Base-by-base conservation (phyloP, 257 asterid species). In the Jaltomata sinuosa region DNA sequence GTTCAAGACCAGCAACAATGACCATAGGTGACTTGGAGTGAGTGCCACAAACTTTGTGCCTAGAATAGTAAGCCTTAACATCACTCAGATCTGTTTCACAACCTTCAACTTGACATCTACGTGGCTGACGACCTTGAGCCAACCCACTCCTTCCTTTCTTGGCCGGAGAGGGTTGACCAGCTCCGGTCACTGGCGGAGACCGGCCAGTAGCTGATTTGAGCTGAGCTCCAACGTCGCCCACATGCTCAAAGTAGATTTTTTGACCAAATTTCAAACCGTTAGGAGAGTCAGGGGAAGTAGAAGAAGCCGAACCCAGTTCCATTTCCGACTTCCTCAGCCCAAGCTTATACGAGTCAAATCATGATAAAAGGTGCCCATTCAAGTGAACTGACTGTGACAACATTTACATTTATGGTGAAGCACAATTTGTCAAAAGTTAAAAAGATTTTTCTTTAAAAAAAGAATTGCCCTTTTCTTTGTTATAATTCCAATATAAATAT, bases 91-190 rank as follows among this genome's bases (percentile, higher is more conserved):
- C 99, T 90, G 88, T 84, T 67, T 85, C 76, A 82, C 99, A 96
- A 2, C 99, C 99, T 91, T 94, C 97, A 87, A 96, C 99, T 85
- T 93, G 99, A 67, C 99, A 96, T 86, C 92, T 87, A 3, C 96
- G 94, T 59, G 93, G 93, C 89, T 90, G 97, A 8, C 91, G 91
- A 11, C 91, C 92, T 81, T 86, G 93, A 50, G 55, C 86, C 67
- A 72, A 80, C 83, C 89, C 90, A 29, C 87, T 83, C 90, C 95
- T 84, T 83, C 92, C 96, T 80, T 91, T 96, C 90, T 90, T 92
- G 25, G 93, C 89, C 83, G 95, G 89, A 21, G 82, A 69, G 78
- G 52, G 50, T 49, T 40, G 54, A 16, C 85, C 67, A 80, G 79
- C 71, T 87, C 88, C 86, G 14, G 84, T 53, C 50, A 76, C 85